These are phyloP conservation scores for Coniochaeta sp. DNA, from an alignment of 2,329 filamentous ascomycete species.

Conservation along the genomic window DNA sequence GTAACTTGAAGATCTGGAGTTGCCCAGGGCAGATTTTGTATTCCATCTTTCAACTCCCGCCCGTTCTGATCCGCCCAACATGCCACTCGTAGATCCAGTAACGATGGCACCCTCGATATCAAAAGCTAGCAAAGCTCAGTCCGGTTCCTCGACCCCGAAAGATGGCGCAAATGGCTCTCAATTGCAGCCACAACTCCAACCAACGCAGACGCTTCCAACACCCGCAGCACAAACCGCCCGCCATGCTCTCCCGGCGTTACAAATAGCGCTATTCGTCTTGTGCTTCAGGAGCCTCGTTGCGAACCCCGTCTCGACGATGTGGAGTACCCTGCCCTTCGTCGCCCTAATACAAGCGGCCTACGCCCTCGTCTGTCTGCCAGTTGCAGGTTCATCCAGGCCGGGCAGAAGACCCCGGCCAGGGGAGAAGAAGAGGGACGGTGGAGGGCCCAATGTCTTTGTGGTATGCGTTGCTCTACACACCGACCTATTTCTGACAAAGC, in stretches of 20 bases:
- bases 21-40: neutral
- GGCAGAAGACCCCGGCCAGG: conserved; percentile 44
- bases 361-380: conserved; percentile 55
- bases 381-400: conserved; percentile 41
- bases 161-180: neutral
- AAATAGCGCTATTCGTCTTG: conserved; percentile 17
- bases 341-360: conserved; percentile 35
- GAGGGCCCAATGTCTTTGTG: conserved; percentile 35
- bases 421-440: conserved; percentile 43
- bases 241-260: conserved; percentile 19
- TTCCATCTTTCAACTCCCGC: neutral
- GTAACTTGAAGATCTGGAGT: neutral
- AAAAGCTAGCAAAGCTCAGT: conserved; percentile 4
- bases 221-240: conserved; percentile 19
- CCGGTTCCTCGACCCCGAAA: neutral
- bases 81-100: conserved; percentile 1
- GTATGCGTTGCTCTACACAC: conserved; percentile 26
- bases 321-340: conserved; percentile 19
- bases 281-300: conserved; percentile 21
- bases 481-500: neutral
- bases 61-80: neutral
- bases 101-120: neutral
- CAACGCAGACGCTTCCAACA: conserved; percentile 14
- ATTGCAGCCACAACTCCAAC: conserved; percentile 8
- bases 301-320: conserved; percentile 21